Evolutionary conservation across 352 stramenopile genomes (phyloP), one percentile per base, ranked within the genome.

Genomic region (Aphanomyces euteiches): DNA sequence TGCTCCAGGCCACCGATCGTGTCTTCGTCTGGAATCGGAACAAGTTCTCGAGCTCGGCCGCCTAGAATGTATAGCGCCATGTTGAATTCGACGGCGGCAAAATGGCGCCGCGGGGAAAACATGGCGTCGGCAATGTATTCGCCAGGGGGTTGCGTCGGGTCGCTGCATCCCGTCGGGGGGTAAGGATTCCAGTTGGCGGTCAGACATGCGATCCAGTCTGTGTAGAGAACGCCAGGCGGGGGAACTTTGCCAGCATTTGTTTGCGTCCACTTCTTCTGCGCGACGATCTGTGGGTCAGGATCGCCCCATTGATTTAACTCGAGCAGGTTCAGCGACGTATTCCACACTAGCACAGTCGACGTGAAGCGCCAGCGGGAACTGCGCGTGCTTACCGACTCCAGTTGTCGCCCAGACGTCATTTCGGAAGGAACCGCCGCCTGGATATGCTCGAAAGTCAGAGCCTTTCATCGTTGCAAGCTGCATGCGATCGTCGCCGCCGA

Each of bases 361-460:
- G 37, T 40, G 4, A 15, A 54, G 17, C 34, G 17, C n/a, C 34
- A 17, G n/a, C 2, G 10, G 38, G 36, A 56, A 5, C 7, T n/a
- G 57, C 28, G 38, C 1, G 36, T 48, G 19, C 8, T 28, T 41
- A 73, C 67, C 72, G 43, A 86, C 79, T 15, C 82, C 82, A 4
- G 84, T 90, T 7, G 81, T 87, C 34, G 82, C 75, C 84, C 84
- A 92, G n/a, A 90, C 81, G 64, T 92, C 84, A 71, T 92, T 92
- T 17, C 73, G 73, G 59, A 90, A 77, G 21, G 65, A 72, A 43
- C 83, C 84, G 8, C 84, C 84, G 66, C 84, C 84, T 0, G 84
- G 84, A 38, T 90, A 92, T 39, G 84, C 84, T 59, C 82, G 77
- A n/a, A 92, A 66, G 67, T 92, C 81, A 1, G 15, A 19, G 36